phyloP scores from a whole-genome alignment of 257 asterid species.

The Nicotiana undulata region DNA sequence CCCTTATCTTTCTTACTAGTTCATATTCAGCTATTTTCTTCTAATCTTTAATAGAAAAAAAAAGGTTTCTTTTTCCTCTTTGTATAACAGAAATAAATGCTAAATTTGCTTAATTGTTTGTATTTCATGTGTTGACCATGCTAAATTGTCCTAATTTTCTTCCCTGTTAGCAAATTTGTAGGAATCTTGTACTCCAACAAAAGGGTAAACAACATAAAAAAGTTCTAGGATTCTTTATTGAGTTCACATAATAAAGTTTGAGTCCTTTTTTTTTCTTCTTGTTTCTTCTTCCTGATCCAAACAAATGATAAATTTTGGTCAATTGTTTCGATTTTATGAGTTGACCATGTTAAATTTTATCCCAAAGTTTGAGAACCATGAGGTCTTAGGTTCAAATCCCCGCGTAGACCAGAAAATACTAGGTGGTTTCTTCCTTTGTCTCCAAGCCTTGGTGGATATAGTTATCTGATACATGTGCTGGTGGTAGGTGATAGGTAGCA shows the following conservation, averaged over 20 bases:
- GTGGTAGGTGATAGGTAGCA: too few relatives aligned
- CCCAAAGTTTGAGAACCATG: not conserved
- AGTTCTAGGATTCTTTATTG: not conserved
- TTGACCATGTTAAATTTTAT: not conserved
- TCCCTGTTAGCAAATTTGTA: not conserved
- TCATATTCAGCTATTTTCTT: too few relatives aligned
- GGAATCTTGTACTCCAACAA: not conserved
- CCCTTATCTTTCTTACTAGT: not conserved
- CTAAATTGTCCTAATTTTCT: not conserved
- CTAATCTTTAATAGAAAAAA: too few relatives aligned
- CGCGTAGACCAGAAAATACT: too few relatives aligned
- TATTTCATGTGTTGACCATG: not conserved
- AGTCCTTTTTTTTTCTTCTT: not conserved
- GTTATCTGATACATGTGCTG: too few relatives aligned
- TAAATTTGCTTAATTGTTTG: not conserved
- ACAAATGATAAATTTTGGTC: not conserved
- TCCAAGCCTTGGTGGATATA: too few relatives aligned
- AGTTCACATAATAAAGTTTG: not conserved
- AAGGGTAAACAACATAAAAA: not conserved
- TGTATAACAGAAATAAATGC: not conserved
- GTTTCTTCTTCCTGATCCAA: not conserved
- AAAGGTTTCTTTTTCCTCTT: not conserved
- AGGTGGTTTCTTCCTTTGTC: too few relatives aligned
- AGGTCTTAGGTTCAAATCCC: too few relatives aligned
- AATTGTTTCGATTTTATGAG: not conserved